These are phyloP conservation scores for Purpureocillium takamizusanense DNA, from an alignment of 2,329 filamentous ascomycete species.

Conservation along the genomic window DNA sequence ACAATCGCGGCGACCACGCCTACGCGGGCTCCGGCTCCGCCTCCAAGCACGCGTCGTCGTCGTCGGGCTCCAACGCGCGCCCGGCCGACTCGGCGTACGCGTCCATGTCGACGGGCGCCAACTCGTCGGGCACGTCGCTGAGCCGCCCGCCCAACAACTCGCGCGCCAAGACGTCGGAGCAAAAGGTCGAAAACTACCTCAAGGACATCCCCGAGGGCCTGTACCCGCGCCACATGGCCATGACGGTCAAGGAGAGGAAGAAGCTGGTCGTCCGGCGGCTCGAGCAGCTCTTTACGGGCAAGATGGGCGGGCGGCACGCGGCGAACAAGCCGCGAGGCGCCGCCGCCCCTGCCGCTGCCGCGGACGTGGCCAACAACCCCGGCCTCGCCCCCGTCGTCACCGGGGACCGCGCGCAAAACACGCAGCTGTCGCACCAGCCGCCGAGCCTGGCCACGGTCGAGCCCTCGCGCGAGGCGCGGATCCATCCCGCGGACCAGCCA, in stretches of 20 bases:
- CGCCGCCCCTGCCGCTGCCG: too few species aligned
- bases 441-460: slow-evolving; percentile 16
- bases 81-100: slow-evolving; percentile 57
- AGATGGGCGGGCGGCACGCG: slow-evolving; percentile 35
- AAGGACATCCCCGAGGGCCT: slow-evolving; percentile 64
- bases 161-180: slow-evolving; percentile 35
- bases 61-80: slow-evolving; percentile 42
- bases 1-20: slow-evolving; percentile 23
- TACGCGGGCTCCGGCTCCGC: slow-evolving; percentile 32
- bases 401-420: slow-evolving; percentile 17
- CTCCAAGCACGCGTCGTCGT: slow-evolving; percentile 43
- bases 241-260: slow-evolving; percentile 69
- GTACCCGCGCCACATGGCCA: slow-evolving; percentile 48
- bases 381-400: slow-evolving; percentile 13
- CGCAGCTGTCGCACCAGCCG: slow-evolving; percentile 25
- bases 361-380: too few species aligned
- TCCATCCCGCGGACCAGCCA: slow-evolving; percentile 25
- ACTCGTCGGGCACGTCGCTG: slow-evolving; percentile 32
- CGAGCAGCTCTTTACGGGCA: slow-evolving; percentile 76
- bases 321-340: slow-evolving; percentile 13
- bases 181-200: slow-evolving; percentile 61
- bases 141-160: slow-evolving; percentile 25
- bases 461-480: slow-evolving; percentile 38
- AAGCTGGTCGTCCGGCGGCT: slow-evolving; percentile 67
- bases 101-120: slow-evolving; percentile 51